phyloP scores from a whole-genome alignment of 2,329 filamentous ascomycete genomes.

The Ascochyta rabiei region DNA sequence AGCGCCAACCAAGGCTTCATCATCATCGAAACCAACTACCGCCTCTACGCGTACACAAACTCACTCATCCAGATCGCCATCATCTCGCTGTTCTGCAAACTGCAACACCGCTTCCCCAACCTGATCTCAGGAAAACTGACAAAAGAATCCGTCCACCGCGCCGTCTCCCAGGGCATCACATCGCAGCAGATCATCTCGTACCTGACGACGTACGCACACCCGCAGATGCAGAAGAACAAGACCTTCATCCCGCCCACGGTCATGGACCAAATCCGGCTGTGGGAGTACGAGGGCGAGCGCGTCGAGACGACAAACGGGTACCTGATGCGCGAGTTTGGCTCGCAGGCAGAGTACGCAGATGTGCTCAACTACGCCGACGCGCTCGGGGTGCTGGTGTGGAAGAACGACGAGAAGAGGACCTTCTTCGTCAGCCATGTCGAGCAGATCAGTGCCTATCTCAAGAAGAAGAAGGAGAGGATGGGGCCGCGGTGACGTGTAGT shows the following conservation, averaged over 20 bases:
- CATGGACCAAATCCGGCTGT: slow-evolving; percentile 94
- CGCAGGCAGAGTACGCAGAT: slow-evolving; percentile 70
- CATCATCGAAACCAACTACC: slow-evolving; percentile 97
- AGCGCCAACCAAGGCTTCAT: slow-evolving; percentile 73
- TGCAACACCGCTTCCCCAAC: slow-evolving; percentile 91
- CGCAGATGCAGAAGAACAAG: slow-evolving; percentile 80
- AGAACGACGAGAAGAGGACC: slow-evolving; percentile 76
- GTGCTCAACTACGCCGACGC: slow-evolving; percentile 81
- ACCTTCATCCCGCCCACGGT: slow-evolving; percentile 92
- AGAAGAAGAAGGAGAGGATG: slow-evolving; percentile 49
- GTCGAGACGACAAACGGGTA: slow-evolving; percentile 86
- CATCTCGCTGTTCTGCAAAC: slow-evolving; percentile 83
- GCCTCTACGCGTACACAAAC: slow-evolving; percentile 94
- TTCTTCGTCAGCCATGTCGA: slow-evolving; percentile 94
- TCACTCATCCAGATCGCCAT: slow-evolving; percentile 95
- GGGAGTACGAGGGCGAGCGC: slow-evolving; percentile 96
- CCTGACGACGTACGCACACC: slow-evolving; percentile 89
- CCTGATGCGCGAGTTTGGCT: slow-evolving; percentile 86
- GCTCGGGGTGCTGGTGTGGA: slow-evolving; percentile 88
- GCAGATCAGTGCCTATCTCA: slow-evolving; percentile 82
- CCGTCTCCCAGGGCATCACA: slow-evolving; percentile 89
- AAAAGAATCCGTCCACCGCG: slow-evolving; percentile 83
- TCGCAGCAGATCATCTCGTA: slow-evolving; percentile 95
- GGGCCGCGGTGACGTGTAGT: slow-evolving; percentile 5
- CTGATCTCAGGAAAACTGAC: slow-evolving; percentile 92